Percentiles rank a stretch among this genome's conserved stretches.
Evolutionary conservation across 352 stramenopile genomes (phyloP).

Genomic region (Globisporangium rhizosaccharum): DNA sequence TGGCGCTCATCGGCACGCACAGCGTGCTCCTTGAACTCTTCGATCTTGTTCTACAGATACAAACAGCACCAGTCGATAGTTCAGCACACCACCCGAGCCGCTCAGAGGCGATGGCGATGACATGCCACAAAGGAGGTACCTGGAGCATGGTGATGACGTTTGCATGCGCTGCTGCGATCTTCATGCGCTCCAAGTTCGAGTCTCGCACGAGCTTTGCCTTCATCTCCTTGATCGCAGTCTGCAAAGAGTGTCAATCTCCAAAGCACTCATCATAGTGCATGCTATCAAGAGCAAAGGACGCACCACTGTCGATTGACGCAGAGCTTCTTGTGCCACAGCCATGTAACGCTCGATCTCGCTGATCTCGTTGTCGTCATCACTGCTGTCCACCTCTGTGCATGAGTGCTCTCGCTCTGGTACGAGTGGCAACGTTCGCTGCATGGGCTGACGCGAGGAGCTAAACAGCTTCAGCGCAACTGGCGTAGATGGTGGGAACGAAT

Average conservation of each 20-base stretch:
- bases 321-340: conserved; percentile 23
- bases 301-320: conserved; percentile 29
- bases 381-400: not conserved
- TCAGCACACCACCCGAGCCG: no score
- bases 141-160: conserved; percentile 41
- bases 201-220: conserved; percentile 19
- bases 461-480: no score
- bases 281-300: not conserved
- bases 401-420: not conserved
- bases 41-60: conserved; percentile 25
- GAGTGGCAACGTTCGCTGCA: not conserved
- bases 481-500: not conserved
- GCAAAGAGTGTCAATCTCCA: not conserved
- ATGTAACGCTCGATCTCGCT: conserved; percentile 27
- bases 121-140: conserved; percentile 11
- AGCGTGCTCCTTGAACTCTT: conserved; percentile 29
- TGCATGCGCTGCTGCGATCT: conserved; percentile 37
- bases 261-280: not conserved
- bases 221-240: conserved; percentile 24
- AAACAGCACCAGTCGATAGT: not conserved
- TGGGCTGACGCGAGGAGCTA: not conserved
- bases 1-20: conserved; percentile 8
- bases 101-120: no score
- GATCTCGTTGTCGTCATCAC: conserved; percentile 11
- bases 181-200: conserved; percentile 32